Evolutionary conservation across 2,329 filamentous ascomycete genomes (phyloP).

Genomic region (Penicillium oxalicum): DNA sequence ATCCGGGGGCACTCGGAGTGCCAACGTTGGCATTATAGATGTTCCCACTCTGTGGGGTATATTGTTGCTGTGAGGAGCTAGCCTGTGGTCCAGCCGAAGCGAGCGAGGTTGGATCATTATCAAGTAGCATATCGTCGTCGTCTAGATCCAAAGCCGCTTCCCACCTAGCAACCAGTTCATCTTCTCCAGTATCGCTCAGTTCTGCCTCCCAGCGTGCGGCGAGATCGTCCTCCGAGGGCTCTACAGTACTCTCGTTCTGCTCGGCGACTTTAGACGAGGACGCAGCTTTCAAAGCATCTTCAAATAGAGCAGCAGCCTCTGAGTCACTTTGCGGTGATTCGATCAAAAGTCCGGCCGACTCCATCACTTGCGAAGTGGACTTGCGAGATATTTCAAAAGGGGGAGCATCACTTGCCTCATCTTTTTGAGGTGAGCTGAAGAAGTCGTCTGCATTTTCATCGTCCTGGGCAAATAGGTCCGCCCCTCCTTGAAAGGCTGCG

Average conservation of each 20-base stretch:
- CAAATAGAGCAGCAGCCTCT: conserved; percentile 27
- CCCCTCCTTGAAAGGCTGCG: conserved; percentile 18
- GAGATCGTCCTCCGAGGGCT: conserved; percentile 53
- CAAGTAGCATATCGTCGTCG: conserved; percentile 79
- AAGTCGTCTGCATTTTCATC: conserved; percentile 34
- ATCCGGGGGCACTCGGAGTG: conserved; percentile 19
- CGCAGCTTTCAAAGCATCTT: conserved; percentile 20
- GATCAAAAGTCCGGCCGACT: conserved; percentile 40
- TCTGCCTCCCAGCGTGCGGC: conserved; percentile 79
- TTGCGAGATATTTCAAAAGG: conserved; percentile 54
- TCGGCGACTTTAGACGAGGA: conserved; percentile 5
- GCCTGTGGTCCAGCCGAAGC: conserved; percentile 22
- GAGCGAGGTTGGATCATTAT: conserved; percentile 43
- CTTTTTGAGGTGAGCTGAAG: conserved; percentile 26
- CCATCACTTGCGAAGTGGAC: conserved; percentile 62
- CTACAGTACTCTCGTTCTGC: conserved; percentile 12
- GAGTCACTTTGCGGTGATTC: conserved; percentile 24
- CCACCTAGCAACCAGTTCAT: conserved; percentile 67
- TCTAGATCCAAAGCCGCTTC: conserved; percentile 48
- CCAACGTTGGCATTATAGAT: conserved; percentile 9
- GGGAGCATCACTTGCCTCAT: conserved; percentile 10
- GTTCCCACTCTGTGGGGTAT: conserved; percentile 21
- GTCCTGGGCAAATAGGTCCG: conserved; percentile 36
- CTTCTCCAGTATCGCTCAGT: conserved; percentile 55
- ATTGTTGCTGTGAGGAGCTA: conserved; percentile 11